These are phyloP conservation scores for Tetradesmus lagerheimii DNA, from an alignment of 139 green algal genomes.

Conservation along the genomic window DNA sequence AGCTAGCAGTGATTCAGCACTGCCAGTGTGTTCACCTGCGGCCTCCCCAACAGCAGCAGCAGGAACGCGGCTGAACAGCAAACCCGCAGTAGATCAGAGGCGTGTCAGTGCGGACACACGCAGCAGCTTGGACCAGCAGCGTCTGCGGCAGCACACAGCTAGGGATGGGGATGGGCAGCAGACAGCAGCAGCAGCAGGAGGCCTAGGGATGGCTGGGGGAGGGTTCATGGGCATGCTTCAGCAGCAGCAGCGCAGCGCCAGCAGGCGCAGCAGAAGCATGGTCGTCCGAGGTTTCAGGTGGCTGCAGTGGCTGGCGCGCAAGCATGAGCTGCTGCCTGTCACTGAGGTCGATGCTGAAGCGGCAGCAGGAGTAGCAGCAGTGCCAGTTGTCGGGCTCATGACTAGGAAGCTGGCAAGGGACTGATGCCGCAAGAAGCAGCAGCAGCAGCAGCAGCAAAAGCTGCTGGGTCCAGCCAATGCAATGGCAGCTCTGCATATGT, in stretches of 20 bases:
- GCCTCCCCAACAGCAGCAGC: neutral
- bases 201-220: too few relatives aligned
- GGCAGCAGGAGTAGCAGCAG: neutral
- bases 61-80: neutral
- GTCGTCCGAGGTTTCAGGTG: neutral
- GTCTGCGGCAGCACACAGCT: neutral
- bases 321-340: neutral
- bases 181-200: neutral
- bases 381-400: neutral
- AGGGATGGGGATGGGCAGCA: neutral
- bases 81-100: neutral
- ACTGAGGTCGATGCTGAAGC: neutral
- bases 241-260: conserved; percentile 13
- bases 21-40: neutral
- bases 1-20: neutral
- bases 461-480: too few relatives aligned
- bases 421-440: neutral
- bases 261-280: neutral
- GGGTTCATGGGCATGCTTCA: neutral
- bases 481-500: too few relatives aligned
- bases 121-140: neutral
- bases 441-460: neutral
- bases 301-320: neutral
- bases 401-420: neutral
- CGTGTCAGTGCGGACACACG: neutral